Conservation (phyloP, 164 flowering plant genomes). For the Vitis vinifera region ASM3070453v1 NC_081808.1:1120501-1121000, state of each 20-base stretch:
- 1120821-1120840: not conserved
- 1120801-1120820: slow-evolving; percentile 2
- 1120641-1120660: slow-evolving; percentile 7
- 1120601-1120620: not conserved
- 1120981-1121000: not conserved
- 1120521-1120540: slow-evolving; percentile 1
- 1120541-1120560: slow-evolving; percentile 4
- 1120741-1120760: slow-evolving; percentile 21
- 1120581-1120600: slow-evolving; percentile 7
- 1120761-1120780: slow-evolving; percentile 12
- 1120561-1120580: slow-evolving; percentile 4
- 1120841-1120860: slow-evolving; percentile 17
- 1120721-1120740: slow-evolving; percentile 26
- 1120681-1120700: slow-evolving; percentile 62
- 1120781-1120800: slow-evolving; percentile 8
- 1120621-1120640: slow-evolving; percentile 10
- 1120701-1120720: slow-evolving; percentile 62
- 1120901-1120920: not conserved
- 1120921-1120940: slow-evolving; percentile 6
- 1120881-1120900: not conserved
- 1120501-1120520: slow-evolving; percentile 25
- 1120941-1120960: slow-evolving; percentile 16
- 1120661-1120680: slow-evolving; percentile 43
- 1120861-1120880: too few relatives aligned
- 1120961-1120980: not conserved